Evolutionary conservation across 139 green algal species (phyloP).

Genomic region (Chlamydomonas sphaeroides): DNA sequence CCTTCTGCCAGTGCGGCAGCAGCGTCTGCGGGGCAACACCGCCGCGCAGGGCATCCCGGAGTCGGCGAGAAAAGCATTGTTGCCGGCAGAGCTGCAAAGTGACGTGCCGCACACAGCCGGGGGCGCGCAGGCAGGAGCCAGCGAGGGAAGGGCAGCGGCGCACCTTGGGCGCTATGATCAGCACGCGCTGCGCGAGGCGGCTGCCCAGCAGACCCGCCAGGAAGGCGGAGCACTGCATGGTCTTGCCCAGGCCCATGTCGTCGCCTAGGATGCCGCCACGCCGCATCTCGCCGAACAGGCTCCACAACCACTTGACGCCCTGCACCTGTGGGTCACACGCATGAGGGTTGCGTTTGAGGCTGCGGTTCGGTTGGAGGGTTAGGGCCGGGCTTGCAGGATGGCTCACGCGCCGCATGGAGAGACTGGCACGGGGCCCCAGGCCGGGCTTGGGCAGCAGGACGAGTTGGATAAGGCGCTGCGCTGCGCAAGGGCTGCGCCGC

Average conservation of each 20-base stretch:
- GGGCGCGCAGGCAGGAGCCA: too few species aligned
- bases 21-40: constrained; percentile 91
- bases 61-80: too few species aligned
- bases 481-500: neutral
- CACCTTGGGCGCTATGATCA: constrained; percentile 91
- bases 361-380: too few species aligned
- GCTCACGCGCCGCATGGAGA: too few species aligned
- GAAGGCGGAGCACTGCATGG: constrained; percentile 87
- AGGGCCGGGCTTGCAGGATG: too few species aligned
- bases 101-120: too few species aligned
- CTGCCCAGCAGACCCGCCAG: constrained; percentile 73
- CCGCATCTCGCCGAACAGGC: constrained; percentile 58
- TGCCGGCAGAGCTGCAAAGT: too few species aligned
- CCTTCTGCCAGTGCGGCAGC: constrained; percentile 86
- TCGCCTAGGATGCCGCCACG: constrained; percentile 86
- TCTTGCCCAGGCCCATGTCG: constrained; percentile 85
- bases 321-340: constrained; percentile 54
- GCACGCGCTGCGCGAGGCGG: constrained; percentile 52
- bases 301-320: constrained; percentile 87
- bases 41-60: too few species aligned
- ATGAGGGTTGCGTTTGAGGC: neutral
- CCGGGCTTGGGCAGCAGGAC: neutral
- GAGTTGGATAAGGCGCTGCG: neutral
- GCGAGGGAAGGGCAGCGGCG: too few species aligned
- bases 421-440: too few species aligned